These are phyloP conservation scores for Colletotrichum sansevieriae DNA, from an alignment of 2,329 filamentous ascomycete species.

Conservation along the genomic window DNA sequence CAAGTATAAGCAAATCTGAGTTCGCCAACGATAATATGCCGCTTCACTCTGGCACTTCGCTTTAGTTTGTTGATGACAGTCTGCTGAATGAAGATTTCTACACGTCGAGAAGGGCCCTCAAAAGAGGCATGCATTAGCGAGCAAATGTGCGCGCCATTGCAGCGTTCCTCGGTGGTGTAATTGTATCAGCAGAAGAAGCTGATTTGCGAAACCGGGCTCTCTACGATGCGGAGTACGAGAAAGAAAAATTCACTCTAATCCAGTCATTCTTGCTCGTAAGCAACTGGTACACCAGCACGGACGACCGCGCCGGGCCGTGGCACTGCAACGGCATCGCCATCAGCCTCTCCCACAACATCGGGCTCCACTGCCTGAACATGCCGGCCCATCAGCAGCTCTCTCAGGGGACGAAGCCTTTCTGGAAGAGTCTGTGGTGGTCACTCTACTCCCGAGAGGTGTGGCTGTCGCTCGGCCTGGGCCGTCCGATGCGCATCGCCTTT, in stretches of 20 bases:
- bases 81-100: constrained; percentile 37
- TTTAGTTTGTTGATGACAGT: background rate
- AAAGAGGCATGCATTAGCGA: constrained; percentile 52
- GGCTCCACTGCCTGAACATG: constrained; percentile 52
- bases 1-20: constrained; percentile 46
- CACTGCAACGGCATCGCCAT: constrained; percentile 61
- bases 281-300: constrained; percentile 57
- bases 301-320: constrained; percentile 58
- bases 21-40: too few species aligned
- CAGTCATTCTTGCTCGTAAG: constrained; percentile 57
- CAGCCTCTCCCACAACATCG: constrained; percentile 56
- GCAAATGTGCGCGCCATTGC: constrained; percentile 47
- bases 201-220: constrained; percentile 7
- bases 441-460: constrained; percentile 27
- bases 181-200: background rate
- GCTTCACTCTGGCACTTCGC: background rate
- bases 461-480: constrained; percentile 34
- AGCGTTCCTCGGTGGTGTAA: too few species aligned
- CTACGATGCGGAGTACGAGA: constrained; percentile 49
- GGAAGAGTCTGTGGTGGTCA: constrained; percentile 38
- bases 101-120: constrained; percentile 51
- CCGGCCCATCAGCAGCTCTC: constrained; percentile 9
- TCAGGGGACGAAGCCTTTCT: constrained; percentile 26
- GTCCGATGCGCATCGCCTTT: constrained; percentile 34
- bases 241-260: constrained; percentile 55